These are phyloP conservation scores for Orobanche coerulescens DNA, from an alignment of 257 asterid genomes.

Conservation along the genomic window DNA sequence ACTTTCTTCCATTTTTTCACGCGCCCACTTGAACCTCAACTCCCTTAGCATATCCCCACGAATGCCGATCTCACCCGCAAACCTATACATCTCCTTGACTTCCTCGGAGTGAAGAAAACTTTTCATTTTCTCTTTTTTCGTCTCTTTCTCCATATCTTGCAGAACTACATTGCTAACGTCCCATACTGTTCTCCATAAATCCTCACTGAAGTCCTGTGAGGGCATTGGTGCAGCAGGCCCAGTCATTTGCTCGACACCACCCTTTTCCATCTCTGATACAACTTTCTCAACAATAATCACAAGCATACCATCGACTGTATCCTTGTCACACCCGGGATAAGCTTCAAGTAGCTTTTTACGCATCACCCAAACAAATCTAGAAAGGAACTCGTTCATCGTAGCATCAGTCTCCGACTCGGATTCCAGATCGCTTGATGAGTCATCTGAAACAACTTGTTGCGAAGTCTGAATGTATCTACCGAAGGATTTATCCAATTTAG, in stretches of 20 bases:
- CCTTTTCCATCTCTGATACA: constrained; percentile 57
- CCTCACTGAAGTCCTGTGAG: constrained; percentile 59
- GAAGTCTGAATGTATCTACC: constrained; percentile 33
- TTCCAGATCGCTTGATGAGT: constrained; percentile 20
- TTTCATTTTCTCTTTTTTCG: constrained; percentile 81
- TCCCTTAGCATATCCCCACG: constrained; percentile 92
- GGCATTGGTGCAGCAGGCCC: constrained; percentile 28
- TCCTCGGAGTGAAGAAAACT: constrained; percentile 78
- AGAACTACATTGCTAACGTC: constrained; percentile 69
- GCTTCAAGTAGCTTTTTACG: constrained; percentile 56
- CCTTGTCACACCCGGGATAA: constrained; percentile 58
- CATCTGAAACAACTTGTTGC: constrained; percentile 23
- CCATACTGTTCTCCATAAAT: constrained; percentile 82
- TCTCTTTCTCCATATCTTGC: constrained; percentile 76
- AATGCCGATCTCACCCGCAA: constrained; percentile 89
- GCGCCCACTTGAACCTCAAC: constrained; percentile 92
- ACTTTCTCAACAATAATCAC: constrained; percentile 60
- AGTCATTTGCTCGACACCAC: constrained; percentile 42
- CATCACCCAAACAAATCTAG: constrained; percentile 86
- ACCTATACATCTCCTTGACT: constrained; percentile 79
- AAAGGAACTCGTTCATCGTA: constrained; percentile 61
- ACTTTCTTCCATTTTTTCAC: constrained; percentile 81
- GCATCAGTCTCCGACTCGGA: constrained; percentile 43
- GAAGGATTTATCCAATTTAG: constrained; percentile 6
- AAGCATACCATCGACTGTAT: constrained; percentile 66